Conservation (phyloP, 1,139 yeast genomes). For the Kodamaea alishanica region DNA sequence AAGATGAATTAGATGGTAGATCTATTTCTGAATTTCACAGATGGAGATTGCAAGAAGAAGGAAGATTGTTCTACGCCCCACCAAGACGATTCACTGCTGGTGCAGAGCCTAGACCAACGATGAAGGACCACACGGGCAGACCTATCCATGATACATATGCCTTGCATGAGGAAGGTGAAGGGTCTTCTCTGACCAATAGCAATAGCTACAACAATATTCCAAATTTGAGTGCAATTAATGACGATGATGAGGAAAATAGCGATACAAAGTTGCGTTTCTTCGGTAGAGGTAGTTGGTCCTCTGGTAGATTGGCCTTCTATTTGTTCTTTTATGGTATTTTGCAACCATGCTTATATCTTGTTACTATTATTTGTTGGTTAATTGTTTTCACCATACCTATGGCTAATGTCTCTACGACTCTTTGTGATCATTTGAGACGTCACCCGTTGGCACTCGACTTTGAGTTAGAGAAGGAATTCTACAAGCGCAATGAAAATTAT, state of each 20-base stretch:
- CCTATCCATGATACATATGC: slow-evolving; percentile 40
- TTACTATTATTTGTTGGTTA: slow-evolving; percentile 72
- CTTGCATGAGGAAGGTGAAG: slow-evolving; percentile 17
- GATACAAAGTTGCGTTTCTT: slow-evolving; percentile 61
- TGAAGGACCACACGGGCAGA: slow-evolving; percentile 46
- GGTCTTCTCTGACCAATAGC: background rate
- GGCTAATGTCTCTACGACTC: slow-evolving; percentile 61
- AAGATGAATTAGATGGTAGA: slow-evolving; percentile 87
- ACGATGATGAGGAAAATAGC: slow-evolving; percentile 25
- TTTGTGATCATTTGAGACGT: slow-evolving; percentile 76
- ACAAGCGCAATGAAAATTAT: slow-evolving; percentile 23
- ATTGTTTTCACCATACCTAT: slow-evolving; percentile 89
- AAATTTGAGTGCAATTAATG: background rate
- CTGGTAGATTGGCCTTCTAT: slow-evolving; percentile 78
- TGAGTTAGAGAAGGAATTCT: slow-evolving; percentile 56
- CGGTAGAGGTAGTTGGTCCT: slow-evolving; percentile 91
- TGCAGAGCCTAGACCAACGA: slow-evolving; percentile 35
- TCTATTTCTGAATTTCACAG: slow-evolving; percentile 79
- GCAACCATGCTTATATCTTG: slow-evolving; percentile 59
- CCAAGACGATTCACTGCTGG: slow-evolving; percentile 42
- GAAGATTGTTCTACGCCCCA: slow-evolving; percentile 70
- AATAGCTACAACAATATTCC: background rate
- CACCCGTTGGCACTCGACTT: slow-evolving; percentile 86
- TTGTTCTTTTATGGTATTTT: slow-evolving; percentile 65
- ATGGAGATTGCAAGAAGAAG: slow-evolving; percentile 82